These are phyloP conservation scores for Gardenia jasminoides DNA, from an alignment of 257 asterid genomes.

Conservation along the genomic window DNA sequence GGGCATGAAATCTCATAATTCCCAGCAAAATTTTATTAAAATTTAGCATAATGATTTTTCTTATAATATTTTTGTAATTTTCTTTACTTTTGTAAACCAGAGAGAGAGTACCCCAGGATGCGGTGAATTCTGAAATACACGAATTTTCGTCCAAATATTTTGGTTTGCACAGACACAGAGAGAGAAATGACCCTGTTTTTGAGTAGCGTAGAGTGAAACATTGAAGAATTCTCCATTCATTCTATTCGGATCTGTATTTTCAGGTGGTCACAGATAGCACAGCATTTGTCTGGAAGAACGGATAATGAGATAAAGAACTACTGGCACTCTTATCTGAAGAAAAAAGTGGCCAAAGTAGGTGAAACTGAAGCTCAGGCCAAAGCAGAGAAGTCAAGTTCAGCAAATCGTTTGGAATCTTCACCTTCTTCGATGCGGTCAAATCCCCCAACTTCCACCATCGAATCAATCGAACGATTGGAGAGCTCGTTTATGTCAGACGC, in stretches of 20 bases:
- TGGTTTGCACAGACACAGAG: neutral
- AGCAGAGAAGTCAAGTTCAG: constrained; percentile 8
- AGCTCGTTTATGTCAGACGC: constrained; percentile 24
- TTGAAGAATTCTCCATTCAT: neutral
- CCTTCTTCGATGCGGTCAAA: constrained; percentile 16
- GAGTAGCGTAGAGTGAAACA: neutral
- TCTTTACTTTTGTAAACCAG: too few relatives aligned
- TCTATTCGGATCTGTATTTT: neutral
- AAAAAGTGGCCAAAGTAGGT: constrained; percentile 32
- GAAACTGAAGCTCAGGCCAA: constrained; percentile 13
- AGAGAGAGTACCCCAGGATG: neutral
- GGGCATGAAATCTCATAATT: too few relatives aligned
- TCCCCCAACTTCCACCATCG: constrained; percentile 26
- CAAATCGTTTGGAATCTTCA: constrained; percentile 16
- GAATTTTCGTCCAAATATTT: neutral
- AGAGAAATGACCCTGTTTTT: neutral
- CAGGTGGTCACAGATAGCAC: constrained; percentile 84
- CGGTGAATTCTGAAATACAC: neutral
- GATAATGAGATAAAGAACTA: constrained; percentile 74
- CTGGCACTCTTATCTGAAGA: constrained; percentile 81
- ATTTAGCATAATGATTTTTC: too few relatives aligned
- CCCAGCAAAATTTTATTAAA: too few relatives aligned
- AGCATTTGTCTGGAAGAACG: constrained; percentile 70
- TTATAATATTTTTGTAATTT: too few relatives aligned
- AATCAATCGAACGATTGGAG: constrained; percentile 37